Conservation (phyloP, 208 protist species). For the Herpetomonas samuelpessoai region DNA sequence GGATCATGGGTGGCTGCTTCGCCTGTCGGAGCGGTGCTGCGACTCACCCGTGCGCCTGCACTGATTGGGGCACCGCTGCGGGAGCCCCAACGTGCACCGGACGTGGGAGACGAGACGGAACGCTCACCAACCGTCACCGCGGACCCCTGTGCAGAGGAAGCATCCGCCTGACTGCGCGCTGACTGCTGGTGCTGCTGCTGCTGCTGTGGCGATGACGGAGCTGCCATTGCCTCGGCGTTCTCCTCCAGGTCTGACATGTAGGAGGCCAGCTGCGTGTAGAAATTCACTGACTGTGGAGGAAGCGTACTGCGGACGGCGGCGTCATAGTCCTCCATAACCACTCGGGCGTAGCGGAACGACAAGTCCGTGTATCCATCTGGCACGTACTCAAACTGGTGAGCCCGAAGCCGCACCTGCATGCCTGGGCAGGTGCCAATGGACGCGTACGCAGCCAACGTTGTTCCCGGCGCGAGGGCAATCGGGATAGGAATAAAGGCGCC, state of each 20-base stretch:
- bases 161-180: slow-evolving; percentile 11
- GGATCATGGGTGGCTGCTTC: not conserved
- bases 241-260: slow-evolving; percentile 80
- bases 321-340: slow-evolving; percentile 48
- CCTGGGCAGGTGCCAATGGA: slow-evolving; percentile 83
- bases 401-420: slow-evolving; percentile 65
- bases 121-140: no score
- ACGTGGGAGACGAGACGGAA: no score
- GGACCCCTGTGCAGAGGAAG: slow-evolving; percentile 1
- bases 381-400: slow-evolving; percentile 76
- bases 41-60: not conserved
- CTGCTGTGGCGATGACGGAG: no score
- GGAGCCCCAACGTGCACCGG: not conserved
- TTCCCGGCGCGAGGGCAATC: slow-evolving; percentile 29
- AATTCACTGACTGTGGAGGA: slow-evolving; percentile 48
- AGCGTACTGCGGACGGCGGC: slow-evolving; percentile 35
- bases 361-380: slow-evolving; percentile 86
- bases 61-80: not conserved
- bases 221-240: slow-evolving; percentile 18
- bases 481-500: slow-evolving; percentile 80
- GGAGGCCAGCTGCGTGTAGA: slow-evolving; percentile 80
- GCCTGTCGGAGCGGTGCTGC: not conserved
- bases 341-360: slow-evolving; percentile 51
- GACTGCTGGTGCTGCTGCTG: slow-evolving; percentile 8
- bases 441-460: slow-evolving; percentile 68